Conservation (phyloP, 768 basidiomycete genomes). For the Phaeotremella fagi region DNA sequence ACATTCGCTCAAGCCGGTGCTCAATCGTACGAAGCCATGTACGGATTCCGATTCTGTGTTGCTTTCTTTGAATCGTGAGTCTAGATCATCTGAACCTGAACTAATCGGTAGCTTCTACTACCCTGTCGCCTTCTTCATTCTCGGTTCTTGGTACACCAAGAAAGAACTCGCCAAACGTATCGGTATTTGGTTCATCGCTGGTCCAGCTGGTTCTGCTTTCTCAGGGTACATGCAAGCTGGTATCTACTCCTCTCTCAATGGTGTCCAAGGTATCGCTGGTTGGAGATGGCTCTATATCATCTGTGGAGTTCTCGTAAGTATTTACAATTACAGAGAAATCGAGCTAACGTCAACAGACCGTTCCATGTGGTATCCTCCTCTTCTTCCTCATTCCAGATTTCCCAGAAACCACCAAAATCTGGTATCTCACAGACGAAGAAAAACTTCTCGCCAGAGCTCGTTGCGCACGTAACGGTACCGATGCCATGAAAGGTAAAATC, state of each 20-base stretch:
- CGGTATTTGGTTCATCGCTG: constrained; percentile 17
- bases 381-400: constrained; percentile 28
- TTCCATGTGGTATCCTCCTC: constrained; percentile 1
- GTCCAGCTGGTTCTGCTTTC: constrained; percentile 9
- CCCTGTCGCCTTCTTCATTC: constrained; percentile 18
- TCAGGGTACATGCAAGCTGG: constrained; percentile 24
- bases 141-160: constrained; percentile 23
- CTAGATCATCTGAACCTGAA: too few species aligned
- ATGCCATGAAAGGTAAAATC: not conserved
- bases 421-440: constrained; percentile 27
- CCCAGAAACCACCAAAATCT: constrained; percentile 13
- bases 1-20: constrained; percentile 29
- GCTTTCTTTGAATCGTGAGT: constrained; percentile 15
- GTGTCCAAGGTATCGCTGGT: constrained; percentile 13
- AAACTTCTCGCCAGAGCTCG: constrained; percentile 15
- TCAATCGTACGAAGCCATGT: constrained; percentile 13
- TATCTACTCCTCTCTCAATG: constrained; percentile 21
- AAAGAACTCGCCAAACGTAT: constrained; percentile 25
- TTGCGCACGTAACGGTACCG: constrained; percentile 10
- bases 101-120: too few species aligned
- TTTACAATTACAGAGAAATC: not conserved
- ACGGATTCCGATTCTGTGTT: constrained; percentile 17
- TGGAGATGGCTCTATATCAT: constrained; percentile 32
- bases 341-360: not conserved
- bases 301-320: constrained; percentile 11